Conservation (phyloP, 495 filamentous ascomycete genomes). For the Aspergillus homomorphus region DNA sequence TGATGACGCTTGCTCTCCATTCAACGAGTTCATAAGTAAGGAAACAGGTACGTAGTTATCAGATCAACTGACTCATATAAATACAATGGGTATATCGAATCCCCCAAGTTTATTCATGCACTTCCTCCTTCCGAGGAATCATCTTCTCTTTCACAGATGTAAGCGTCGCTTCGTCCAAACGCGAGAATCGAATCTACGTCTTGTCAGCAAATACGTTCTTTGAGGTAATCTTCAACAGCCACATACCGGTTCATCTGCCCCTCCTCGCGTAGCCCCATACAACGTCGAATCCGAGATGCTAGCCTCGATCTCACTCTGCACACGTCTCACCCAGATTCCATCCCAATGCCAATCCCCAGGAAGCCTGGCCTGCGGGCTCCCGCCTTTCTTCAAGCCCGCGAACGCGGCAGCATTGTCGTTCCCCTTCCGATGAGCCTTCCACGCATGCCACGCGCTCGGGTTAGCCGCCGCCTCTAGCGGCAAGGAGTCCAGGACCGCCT, state of each 20-base stretch:
- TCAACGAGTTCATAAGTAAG: neutral
- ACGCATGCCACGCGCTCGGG: slow-evolving; percentile 85
- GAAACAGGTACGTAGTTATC: neutral
- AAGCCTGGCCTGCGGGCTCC: slow-evolving; percentile 45
- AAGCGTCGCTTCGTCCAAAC: slow-evolving; percentile 59
- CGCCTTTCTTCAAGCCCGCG: slow-evolving; percentile 24
- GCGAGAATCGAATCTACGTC: slow-evolving; percentile 65
- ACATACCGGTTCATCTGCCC: slow-evolving; percentile 66
- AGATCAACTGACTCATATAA: slow-evolving; percentile 10
- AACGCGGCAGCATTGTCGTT: slow-evolving; percentile 7
- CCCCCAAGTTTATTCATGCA: slow-evolving; percentile 18
- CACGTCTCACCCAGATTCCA: slow-evolving; percentile 85
- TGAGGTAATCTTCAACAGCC: no score
- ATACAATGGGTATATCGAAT: slow-evolving; percentile 25
- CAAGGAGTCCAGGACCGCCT: slow-evolving; percentile 68
- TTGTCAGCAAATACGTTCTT: slow-evolving; percentile 5
- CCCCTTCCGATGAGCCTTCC: slow-evolving; percentile 63
- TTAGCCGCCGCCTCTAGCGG: slow-evolving; percentile 82
- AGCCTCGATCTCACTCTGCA: slow-evolving; percentile 69
- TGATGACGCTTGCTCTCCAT: neutral
- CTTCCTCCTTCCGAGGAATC: slow-evolving; percentile 46
- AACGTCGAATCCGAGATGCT: slow-evolving; percentile 74
- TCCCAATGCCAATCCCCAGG: slow-evolving; percentile 95
- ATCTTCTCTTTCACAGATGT: slow-evolving; percentile 59
- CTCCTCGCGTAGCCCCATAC: slow-evolving; percentile 59